A percentile compares a stretch with the other conserved stretches of the same genome.
These are phyloP conservation scores for Phytopythium cucurbitacearum DNA, from an alignment of 352 stramenopile species.

Conservation along the genomic window DNA sequence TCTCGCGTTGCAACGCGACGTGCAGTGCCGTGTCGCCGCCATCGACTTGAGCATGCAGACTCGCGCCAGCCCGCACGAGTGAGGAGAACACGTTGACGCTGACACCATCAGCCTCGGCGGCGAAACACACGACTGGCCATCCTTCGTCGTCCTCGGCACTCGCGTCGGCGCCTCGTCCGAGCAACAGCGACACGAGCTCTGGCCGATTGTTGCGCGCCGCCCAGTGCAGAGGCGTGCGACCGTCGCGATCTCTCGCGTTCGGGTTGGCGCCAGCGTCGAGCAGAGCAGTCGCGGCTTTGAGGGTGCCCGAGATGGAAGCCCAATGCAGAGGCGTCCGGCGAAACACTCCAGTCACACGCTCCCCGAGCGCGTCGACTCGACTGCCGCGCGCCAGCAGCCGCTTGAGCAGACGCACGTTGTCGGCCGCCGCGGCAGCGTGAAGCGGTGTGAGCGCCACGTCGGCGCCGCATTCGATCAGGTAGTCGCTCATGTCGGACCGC, in stretches of 20 bases:
- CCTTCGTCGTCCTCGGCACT: slow-evolving; percentile 37
- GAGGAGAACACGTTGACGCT: slow-evolving; percentile 34
- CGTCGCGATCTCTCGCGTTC: slow-evolving; percentile 54
- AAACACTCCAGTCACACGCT: slow-evolving; percentile 58
- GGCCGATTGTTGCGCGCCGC: slow-evolving; percentile 64
- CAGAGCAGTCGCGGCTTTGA: slow-evolving; percentile 27
- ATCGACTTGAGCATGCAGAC: slow-evolving; percentile 30
- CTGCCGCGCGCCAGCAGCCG: slow-evolving; percentile 37
- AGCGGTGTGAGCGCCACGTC: slow-evolving; percentile 77
- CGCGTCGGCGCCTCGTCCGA: slow-evolving; percentile 37
- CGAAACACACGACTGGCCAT: slow-evolving; percentile 58
- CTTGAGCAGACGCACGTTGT: slow-evolving; percentile 38
- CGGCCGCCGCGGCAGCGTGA: slow-evolving; percentile 56
- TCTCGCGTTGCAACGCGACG: slow-evolving; percentile 65
- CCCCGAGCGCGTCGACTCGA: slow-evolving; percentile 45
- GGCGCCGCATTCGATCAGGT: slow-evolving; percentile 56
- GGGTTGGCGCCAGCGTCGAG: slow-evolving; percentile 41
- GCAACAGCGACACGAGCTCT: slow-evolving; percentile 42
- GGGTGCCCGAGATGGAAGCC: slow-evolving; percentile 53
- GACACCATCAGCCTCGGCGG: slow-evolving; percentile 57
- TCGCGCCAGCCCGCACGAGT: slow-evolving; percentile 37
- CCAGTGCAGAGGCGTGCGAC: slow-evolving; percentile 72
- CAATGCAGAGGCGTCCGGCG: slow-evolving; percentile 68
- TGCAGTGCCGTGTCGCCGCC: slow-evolving; percentile 70
- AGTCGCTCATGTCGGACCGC: slow-evolving; percentile 53